These are phyloP conservation scores for Pseudotulostoma volvatum DNA, from an alignment of 495 filamentous ascomycete species.

Conservation along the genomic window DNA sequence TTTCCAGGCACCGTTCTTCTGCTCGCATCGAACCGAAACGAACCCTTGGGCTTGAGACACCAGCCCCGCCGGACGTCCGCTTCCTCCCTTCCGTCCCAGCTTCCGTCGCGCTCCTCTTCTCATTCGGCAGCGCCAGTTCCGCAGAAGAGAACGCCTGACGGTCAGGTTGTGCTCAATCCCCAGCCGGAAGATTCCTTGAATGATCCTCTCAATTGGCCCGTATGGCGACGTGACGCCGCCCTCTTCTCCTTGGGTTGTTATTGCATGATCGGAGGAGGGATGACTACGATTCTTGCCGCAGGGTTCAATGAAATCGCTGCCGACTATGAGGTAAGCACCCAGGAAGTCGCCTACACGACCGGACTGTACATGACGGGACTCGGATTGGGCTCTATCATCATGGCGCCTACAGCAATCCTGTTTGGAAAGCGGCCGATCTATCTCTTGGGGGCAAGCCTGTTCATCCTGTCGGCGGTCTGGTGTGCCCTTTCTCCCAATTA, in stretches of 20 bases:
- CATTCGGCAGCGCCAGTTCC: constrained; percentile 27
- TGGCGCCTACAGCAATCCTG: constrained; percentile 81
- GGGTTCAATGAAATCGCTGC: constrained; percentile 71
- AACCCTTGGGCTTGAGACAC: constrained; percentile 65
- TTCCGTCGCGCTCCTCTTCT: constrained; percentile 27
- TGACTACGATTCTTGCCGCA: constrained; percentile 80
- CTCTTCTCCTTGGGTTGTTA: constrained; percentile 78
- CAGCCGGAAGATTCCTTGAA: constrained; percentile 85
- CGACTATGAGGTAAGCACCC: constrained; percentile 51
- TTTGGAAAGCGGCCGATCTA: constrained; percentile 89
- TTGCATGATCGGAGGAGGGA: constrained; percentile 83
- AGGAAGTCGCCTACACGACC: constrained; percentile 73
- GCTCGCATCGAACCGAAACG: constrained; percentile 57
- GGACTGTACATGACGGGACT: constrained; percentile 93
- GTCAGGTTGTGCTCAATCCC: constrained; percentile 74
- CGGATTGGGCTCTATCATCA: constrained; percentile 66
- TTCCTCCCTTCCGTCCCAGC: constrained; percentile 52
- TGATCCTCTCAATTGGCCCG: constrained; percentile 87
- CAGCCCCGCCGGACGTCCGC: constrained; percentile 57
- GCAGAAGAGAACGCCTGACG: constrained; percentile 70
- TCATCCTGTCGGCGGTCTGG: constrained; percentile 68
- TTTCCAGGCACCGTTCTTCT: constrained; percentile 61
- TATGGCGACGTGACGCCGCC: constrained; percentile 66
- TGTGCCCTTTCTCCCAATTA: constrained; percentile 73
- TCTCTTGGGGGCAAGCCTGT: constrained; percentile 57